phyloP scores from a whole-genome alignment of 345 rosid species.

The Eucalyptus polyanthemos region DNA sequence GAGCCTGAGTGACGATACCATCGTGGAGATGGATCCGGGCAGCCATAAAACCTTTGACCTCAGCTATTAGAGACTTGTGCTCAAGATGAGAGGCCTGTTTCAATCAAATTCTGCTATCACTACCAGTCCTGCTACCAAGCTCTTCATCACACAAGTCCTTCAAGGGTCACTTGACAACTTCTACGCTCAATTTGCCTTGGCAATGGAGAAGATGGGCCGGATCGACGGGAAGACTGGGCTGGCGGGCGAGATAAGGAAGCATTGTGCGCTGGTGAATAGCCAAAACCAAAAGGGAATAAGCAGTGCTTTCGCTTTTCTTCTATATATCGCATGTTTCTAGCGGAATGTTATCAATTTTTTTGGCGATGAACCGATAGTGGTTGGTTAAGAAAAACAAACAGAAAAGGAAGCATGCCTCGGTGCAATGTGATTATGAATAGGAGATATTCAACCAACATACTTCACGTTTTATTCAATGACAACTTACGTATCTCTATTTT shows the following conservation, averaged over 20 bases:
- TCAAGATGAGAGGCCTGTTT: conserved; percentile 64
- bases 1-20: conserved; percentile 38
- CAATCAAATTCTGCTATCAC: conserved; percentile 67
- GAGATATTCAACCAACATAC: neutral
- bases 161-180: conserved; percentile 33
- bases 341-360: neutral
- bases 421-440: neutral
- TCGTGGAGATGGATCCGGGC: conserved; percentile 83
- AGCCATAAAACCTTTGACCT: conserved; percentile 67
- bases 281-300: neutral
- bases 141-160: conserved; percentile 29
- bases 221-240: conserved; percentile 60
- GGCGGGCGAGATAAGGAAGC: conserved; percentile 58
- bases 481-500: neutral
- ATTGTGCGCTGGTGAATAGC: conserved; percentile 48
- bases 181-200: conserved; percentile 41
- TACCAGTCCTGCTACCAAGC: conserved; percentile 30
- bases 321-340: neutral
- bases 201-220: conserved; percentile 80
- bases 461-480: neutral
- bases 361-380: neutral
- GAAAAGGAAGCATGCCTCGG: neutral
- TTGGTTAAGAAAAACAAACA: neutral
- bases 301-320: neutral
- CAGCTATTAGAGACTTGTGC: conserved; percentile 38